Evolutionary conservation across 345 rosid genomes (phyloP), one percentile per base, ranked within the genome.

Genomic region (Camelina neglecta): DNA sequence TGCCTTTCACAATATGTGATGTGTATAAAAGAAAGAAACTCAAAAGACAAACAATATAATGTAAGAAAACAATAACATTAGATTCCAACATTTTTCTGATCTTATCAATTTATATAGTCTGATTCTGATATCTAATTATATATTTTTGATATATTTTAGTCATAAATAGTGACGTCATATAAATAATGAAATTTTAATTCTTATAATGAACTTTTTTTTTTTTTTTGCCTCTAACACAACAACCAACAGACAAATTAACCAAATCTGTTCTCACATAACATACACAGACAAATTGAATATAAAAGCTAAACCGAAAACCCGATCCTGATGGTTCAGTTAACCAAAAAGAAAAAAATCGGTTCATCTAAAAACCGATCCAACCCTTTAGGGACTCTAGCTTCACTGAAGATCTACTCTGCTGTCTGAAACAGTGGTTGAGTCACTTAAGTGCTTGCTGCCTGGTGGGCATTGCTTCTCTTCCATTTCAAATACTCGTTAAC

Each of bases 401-500:
- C 24, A 58, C 69, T 11, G 33, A 47, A 67, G 33, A 24, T 12
- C 59, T 76, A 57, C 12, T 55, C 49, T 62, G 53, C 44, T 70
- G 71, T 57, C 47, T 11, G 44, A 41, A 12, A 11, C 13, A 41
- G 1, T 11, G 44, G 13, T 41, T 4, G 60, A 38, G 1, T 55
- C 56, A 58, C 42, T 29, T 65, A 76, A 48, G 48, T 36, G 11
- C 71, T 49, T 56, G 29, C 67, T 6, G 56, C 16, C 24, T 16
- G 70, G 36, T 70, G 59, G 41, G 54, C 8, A 70, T 38, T 23
- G 61, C 42, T 73, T 67, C 82, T 79, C 80, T 83, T 80, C 83
- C 83, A 75, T 66, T 65, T 81, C 51, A 58, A 13, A 65, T 81
- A 66, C 84, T 86, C 91, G 2, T 10, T 71, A 13, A 89, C 48